Conservation (phyloP, 768 basidiomycete species). For the Naganishia antarctica region DNA sequence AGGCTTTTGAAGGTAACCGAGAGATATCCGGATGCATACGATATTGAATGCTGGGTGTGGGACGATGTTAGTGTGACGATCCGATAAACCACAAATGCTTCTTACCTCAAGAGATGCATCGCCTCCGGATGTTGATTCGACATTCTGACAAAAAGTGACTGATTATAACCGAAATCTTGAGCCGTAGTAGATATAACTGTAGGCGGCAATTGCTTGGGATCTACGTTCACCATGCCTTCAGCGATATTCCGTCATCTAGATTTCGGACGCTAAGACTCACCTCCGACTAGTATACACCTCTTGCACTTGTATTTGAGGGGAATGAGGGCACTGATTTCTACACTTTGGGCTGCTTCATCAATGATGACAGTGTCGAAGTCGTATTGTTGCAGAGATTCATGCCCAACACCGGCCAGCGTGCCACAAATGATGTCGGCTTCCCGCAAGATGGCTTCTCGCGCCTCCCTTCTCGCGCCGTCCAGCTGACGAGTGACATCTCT, state of each 20-base stretch:
- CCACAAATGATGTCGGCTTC: constrained; percentile 91
- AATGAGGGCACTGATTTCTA: constrained; percentile 90
- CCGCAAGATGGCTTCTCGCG: constrained; percentile 67
- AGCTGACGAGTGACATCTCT: constrained; percentile 73
- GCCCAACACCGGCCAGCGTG: constrained; percentile 88
- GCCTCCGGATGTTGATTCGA: constrained; percentile 73
- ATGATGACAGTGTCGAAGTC: constrained; percentile 96
- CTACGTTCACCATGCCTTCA: too few relatives aligned
- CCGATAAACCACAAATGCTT: background rate
- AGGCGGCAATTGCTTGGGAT: constrained; percentile 76
- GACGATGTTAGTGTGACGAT: background rate
- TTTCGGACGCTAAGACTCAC: constrained; percentile 50
- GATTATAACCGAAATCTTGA: constrained; percentile 68
- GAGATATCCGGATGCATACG: constrained; percentile 99
- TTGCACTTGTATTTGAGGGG: constrained; percentile 81
- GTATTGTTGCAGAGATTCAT: constrained; percentile 70
- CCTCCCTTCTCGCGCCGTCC: constrained; percentile 71
- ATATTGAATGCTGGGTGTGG: constrained; percentile 78
- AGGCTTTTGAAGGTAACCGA: constrained; percentile 74
- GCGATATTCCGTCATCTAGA: too few relatives aligned
- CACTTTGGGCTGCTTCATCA: constrained; percentile 95
- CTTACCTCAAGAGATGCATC: constrained; percentile 82
- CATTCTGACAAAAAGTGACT: constrained; percentile 80
- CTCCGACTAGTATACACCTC: constrained; percentile 89
- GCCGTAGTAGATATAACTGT: constrained; percentile 70